Evolutionary conservation across 768 basidiomycete genomes (phyloP).

Genomic region (Nidularia pulvinata): DNA sequence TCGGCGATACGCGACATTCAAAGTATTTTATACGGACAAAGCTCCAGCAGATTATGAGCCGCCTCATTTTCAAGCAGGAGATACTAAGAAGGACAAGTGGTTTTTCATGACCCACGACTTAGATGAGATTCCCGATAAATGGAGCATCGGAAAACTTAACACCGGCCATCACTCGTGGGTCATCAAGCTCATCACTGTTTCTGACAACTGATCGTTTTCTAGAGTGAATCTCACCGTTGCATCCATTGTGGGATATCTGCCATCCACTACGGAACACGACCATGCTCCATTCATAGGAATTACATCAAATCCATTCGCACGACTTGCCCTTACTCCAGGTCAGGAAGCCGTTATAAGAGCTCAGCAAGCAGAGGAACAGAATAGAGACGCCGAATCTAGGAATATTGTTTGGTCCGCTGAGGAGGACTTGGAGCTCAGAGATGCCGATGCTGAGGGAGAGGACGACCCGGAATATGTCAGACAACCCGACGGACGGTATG

Average conservation of each 20-base stretch:
- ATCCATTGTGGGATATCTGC: constrained; percentile 75
- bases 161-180: constrained; percentile 76
- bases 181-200: neutral
- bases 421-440: constrained; percentile 44
- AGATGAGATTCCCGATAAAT: constrained; percentile 74
- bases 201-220: neutral
- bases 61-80: constrained; percentile 73
- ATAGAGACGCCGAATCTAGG: constrained; percentile 58
- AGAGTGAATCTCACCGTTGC: constrained; percentile 74
- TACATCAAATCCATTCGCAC: constrained; percentile 20
- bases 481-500: constrained; percentile 33
- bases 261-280: constrained; percentile 59
- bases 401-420: constrained; percentile 68
- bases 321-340: constrained; percentile 48
- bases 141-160: constrained; percentile 63
- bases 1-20: constrained; percentile 86
- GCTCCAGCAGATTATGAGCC: constrained; percentile 87
- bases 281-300: constrained; percentile 55
- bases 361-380: constrained; percentile 59
- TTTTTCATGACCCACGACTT: constrained; percentile 79
- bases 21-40: constrained; percentile 79
- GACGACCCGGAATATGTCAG: constrained; percentile 46
- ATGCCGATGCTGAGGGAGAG: constrained; percentile 61
- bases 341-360: constrained; percentile 54
- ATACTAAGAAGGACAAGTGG: constrained; percentile 73